Base-by-base conservation (phyloP, 495 filamentous ascomycete species). In the Daldinia caldariorum region DNA sequence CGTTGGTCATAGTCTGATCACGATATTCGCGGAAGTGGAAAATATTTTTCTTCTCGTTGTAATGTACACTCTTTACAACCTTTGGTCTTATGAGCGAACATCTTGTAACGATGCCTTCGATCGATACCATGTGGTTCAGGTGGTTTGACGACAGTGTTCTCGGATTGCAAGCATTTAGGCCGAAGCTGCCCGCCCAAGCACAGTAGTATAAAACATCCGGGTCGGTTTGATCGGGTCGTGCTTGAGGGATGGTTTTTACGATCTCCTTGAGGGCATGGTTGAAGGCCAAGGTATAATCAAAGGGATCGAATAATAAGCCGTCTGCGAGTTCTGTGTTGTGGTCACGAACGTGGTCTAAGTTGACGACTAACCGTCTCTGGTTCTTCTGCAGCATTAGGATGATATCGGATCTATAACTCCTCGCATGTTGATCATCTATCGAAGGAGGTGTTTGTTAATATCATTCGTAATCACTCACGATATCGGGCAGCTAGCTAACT, bases 61-160 rank as follows among this genome's bases (percentile, higher is more conserved):
- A 98, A 75, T 99, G 95, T 49, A 99, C 94, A 79, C 96, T 98
- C 80, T 97, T 97, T 26, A 97, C 91, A 13, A 99, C 88, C 79
- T 99, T 99, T 31, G 95, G 95, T 56, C 95, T 88, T 50, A 99
- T 96, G 47, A 99, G 84, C 13, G 93, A 97, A 77, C 92, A 96
- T 81, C 94, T 92, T 20, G 95, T 98, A 32, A 98, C 95, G 78
- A 99, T 99, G 37, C 95, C 95, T 79, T 99, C 95, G 68, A 99
- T 87, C 2, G 94, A 97, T 16, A 99, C 90, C 92, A 97, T 97
- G 69, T 89, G 92, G 78, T 98, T 98, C 60, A 99, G 85, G 74
- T 94, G 93, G 35, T 85, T 84, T 1, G 94, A 97, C 45, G 92
- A 91, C 18, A 99, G 79, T 5, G 95, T 98, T 73, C 95, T 88